Base-by-base conservation (phyloP, 371 early-diverging fungal genomes). In the Circinella minor region DNA sequence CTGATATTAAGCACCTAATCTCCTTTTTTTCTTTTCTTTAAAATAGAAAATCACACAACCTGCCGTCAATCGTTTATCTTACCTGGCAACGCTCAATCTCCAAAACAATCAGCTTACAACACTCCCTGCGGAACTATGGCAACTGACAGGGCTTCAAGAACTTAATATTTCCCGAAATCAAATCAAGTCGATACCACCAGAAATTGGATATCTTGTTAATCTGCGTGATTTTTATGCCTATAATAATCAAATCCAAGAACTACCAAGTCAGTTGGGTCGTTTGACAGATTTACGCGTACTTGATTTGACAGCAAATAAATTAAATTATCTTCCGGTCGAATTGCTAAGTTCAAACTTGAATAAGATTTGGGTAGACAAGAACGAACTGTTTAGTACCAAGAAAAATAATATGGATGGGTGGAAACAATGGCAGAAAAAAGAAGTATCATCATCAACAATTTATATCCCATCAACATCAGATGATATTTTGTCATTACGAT, bases 161-260 rank as follows among this genome's bases (percentile, higher is more conserved):
- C 84, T 96, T 20, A 96, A 99, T 79, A 80, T 94, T 0, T 94
- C 94, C n/a, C 89, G 92, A 37, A 99, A 99, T 78, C 84, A 90
- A 74, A 84, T 99, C 9, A 85, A 86, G 36, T 46, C 70, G 1
- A 65, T 99, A 4, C 99, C 99, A 7, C 81, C 91, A 10, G 97
- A 98, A 63, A 81, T 99, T 3, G 97, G 98, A 3, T 79, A 91
- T 70, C 77, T 98, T 34, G 81, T 87, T 27, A 83, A 84, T 46
- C 82, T 99, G 6, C 84, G 86, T 74, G 97, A 97, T 70, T 86
- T 99, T 6, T 83, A 93, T 71, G 65, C 98, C 39, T 96, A 95
- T 77, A 95, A 98, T 81, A 99, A 99, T 78, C 82, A 88, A 64
- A 76, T 99, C 15, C 80, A 88, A 4, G 86, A 82, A 15, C 74